These are phyloP conservation scores for Meira miltonrushii DNA, from an alignment of 1,284 basidiomycete species.

Conservation along the genomic window DNA sequence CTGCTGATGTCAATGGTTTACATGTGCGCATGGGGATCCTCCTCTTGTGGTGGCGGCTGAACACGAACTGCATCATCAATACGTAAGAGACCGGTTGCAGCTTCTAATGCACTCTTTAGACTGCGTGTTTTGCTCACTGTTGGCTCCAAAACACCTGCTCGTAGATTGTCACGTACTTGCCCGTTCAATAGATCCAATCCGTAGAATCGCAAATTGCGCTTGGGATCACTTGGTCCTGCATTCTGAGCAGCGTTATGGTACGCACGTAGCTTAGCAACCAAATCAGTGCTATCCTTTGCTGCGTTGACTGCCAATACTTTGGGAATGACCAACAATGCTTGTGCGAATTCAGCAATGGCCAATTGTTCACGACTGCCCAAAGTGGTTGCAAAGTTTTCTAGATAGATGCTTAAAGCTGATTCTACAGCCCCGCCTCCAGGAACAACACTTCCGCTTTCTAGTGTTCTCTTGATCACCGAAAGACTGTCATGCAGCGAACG, in stretches of 20 bases:
- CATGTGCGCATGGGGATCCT: slow-evolving; percentile 51
- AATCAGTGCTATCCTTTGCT: slow-evolving; percentile 94
- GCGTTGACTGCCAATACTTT: slow-evolving; percentile 97
- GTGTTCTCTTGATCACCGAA: slow-evolving; percentile 90
- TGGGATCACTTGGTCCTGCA: slow-evolving; percentile 83
- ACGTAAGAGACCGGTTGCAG: slow-evolving; percentile 85
- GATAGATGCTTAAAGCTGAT: slow-evolving; percentile 90
- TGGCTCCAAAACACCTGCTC: slow-evolving; percentile 89
- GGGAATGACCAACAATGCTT: slow-evolving; percentile 85
- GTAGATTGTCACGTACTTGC: slow-evolving; percentile 87
- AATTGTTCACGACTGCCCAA: slow-evolving; percentile 90
- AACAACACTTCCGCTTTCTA: slow-evolving; percentile 92
- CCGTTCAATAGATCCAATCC: slow-evolving; percentile 92
- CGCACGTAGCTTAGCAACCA: slow-evolving; percentile 91
- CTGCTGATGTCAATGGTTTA: slow-evolving; percentile 17
- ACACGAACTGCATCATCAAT: slow-evolving; percentile 70
- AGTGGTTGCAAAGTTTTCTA: slow-evolving; percentile 98
- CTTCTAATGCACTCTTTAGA: slow-evolving; percentile 93
- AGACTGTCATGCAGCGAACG: slow-evolving; percentile 89
- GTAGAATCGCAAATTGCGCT: slow-evolving; percentile 87
- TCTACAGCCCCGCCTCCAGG: slow-evolving; percentile 98
- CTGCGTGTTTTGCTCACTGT: slow-evolving; percentile 95
- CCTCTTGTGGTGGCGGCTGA: slow-evolving; percentile 41
- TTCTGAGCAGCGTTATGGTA: slow-evolving; percentile 93
- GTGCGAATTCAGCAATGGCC: slow-evolving; percentile 96